phyloP scores from a whole-genome alignment of 371 early-diverging fungal genomes.

The Phascolomyces articulosus region DNA sequence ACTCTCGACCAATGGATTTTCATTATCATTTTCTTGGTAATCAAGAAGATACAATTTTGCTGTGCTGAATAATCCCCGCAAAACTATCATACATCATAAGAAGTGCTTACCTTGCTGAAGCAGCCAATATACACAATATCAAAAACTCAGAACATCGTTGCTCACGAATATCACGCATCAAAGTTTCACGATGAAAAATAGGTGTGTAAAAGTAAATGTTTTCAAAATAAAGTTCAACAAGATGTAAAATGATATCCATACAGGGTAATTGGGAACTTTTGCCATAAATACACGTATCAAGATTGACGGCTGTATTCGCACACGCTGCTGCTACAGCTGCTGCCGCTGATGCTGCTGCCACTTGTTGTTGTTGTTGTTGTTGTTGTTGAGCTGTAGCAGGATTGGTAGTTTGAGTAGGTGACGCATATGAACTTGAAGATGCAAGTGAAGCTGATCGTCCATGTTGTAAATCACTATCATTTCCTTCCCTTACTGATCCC shows the following conservation, averaged over 20 bases:
- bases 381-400: too few species aligned
- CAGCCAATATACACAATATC: constrained; percentile 32
- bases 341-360: neutral
- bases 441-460: neutral
- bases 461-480: neutral
- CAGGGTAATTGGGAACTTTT: constrained; percentile 24
- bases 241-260: constrained; percentile 52
- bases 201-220: constrained; percentile 47
- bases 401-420: neutral
- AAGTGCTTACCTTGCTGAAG: constrained; percentile 40
- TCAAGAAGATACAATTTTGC: too few species aligned
- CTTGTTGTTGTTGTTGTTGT: too few species aligned
- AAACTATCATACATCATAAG: too few species aligned
- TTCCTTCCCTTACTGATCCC: constrained; percentile 2
- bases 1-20: too few species aligned
- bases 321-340: neutral
- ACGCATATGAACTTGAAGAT: neutral
- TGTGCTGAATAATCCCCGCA: too few species aligned
- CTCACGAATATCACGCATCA: constrained; percentile 33
- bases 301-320: neutral
- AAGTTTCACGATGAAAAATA: constrained; percentile 47
- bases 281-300: neutral
- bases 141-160: constrained; percentile 39
- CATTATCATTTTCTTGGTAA: too few species aligned
- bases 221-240: constrained; percentile 57